phyloP scores from a whole-genome alignment of 2,329 filamentous ascomycete genomes.

The Arachnopeziza araneosa region DNA sequence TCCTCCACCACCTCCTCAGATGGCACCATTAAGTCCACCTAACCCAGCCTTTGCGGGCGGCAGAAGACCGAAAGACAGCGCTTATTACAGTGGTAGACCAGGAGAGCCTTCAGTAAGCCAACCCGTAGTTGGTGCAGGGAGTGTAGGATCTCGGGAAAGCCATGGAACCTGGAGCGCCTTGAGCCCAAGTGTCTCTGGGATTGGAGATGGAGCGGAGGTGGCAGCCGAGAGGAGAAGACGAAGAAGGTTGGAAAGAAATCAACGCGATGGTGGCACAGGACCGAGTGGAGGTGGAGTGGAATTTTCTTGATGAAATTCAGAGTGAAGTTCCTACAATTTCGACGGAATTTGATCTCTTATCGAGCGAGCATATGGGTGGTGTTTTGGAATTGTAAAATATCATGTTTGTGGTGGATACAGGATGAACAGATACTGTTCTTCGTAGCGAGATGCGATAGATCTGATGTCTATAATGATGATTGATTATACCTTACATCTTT shows the following conservation, averaged over 20 bases:
- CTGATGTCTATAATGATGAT: neutral
- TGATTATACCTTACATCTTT: neutral
- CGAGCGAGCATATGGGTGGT: neutral
- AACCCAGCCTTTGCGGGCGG: slow-evolving; percentile 51
- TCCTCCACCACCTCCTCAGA: slow-evolving; percentile 15
- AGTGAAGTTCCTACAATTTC: neutral
- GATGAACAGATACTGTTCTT: neutral
- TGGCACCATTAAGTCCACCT: slow-evolving; percentile 48
- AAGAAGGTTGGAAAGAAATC: slow-evolving; percentile 48
- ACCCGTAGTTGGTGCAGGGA: slow-evolving; percentile 9
- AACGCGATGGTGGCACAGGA: slow-evolving; percentile 7
- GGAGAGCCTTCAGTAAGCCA: slow-evolving; percentile 10
- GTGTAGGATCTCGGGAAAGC: slow-evolving; percentile 25
- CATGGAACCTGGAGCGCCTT: slow-evolving; percentile 31
- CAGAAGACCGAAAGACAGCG: slow-evolving; percentile 51
- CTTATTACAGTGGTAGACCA: slow-evolving; percentile 52
- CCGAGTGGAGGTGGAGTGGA: neutral
- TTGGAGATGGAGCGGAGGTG: slow-evolving; percentile 32
- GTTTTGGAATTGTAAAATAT: slow-evolving; percentile 6
- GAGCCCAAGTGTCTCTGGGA: slow-evolving; percentile 20
- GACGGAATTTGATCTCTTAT: neutral
- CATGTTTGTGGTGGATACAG: neutral
- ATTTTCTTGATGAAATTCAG: neutral
- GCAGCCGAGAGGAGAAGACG: slow-evolving; percentile 48
- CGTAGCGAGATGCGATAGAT: neutral